Base-by-base conservation (phyloP, 1,284 basidiomycete genomes). In the Meira nashicola region DNA sequence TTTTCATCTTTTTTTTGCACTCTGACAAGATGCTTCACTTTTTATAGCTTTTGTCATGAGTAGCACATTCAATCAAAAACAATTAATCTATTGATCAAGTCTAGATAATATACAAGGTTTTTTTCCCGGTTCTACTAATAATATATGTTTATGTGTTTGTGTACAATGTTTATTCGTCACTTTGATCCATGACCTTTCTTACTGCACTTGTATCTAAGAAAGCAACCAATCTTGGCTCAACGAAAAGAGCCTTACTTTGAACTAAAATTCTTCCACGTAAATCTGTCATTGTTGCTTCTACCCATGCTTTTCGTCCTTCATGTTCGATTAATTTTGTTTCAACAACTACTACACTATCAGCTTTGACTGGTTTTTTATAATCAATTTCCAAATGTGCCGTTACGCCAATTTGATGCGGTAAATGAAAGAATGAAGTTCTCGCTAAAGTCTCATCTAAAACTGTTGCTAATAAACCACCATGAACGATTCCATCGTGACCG, bases 391-490 rank as follows among this genome's bases (percentile, higher is more conserved):
- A 60, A 14, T 73, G 69, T 1, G 92, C 93, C 0, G 93, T 97
- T 11, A 97, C 92, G n/a, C 90, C 93, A 50, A 96, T 86, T 74
- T 89, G 87, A 37, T 88, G 87, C 0, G 92, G 91, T 0, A 96
- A 62, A n/a, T 62, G 65, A 62, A 73, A 55, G 54, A 64, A 60
- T 44, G 58, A 92, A 64, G 86, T 88, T 60, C 93, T 81, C 0
- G 86, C 92, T 43, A 96, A 78, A 1, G 84, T 83, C 81, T 97
- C 93, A 71, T 97, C 93, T 59, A 94, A 80, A 3, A 97, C 80
- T 0, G 92, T 96, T 28, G 92, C 90, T 23, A 96, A 82, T 62
- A 97, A 77, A 1, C 94, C 94, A 0, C 94, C 94, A 76, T 97
- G 94, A 1, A 96, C 81, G 65, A 97, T 90, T 0, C 92, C 92